These are phyloP conservation scores for Neltuma alba DNA, from an alignment of 306 rosid genomes.

Conservation along the genomic window DNA sequence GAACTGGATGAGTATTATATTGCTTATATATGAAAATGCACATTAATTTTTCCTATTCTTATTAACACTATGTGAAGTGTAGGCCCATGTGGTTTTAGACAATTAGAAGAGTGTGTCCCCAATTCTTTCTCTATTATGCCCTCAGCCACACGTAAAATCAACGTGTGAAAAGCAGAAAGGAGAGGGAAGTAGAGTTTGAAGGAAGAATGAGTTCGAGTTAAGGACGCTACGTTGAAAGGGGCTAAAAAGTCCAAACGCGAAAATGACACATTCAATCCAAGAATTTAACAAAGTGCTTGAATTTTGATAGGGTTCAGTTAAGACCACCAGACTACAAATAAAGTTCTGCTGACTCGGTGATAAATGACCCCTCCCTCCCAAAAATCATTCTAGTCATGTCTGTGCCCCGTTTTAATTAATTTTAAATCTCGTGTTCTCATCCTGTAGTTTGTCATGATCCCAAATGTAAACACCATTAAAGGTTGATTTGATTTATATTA, in stretches of 20 bases:
- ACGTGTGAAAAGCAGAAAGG: conserved; percentile 1
- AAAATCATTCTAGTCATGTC: background rate
- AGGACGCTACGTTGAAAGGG: conserved; percentile 11
- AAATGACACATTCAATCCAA: background rate
- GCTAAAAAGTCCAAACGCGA: background rate
- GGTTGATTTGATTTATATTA: background rate
- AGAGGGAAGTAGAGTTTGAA: background rate
- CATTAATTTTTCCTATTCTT: no score
- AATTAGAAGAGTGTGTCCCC: no score
- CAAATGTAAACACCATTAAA: background rate
- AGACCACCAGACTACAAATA: background rate
- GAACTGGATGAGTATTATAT: no score
- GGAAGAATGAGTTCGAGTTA: background rate
- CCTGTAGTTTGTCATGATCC: background rate
- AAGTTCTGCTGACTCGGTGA: background rate
- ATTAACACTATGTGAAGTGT: no score
- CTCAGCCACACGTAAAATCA: background rate
- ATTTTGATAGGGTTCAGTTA: background rate
- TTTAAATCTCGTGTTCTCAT: background rate
- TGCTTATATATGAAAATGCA: no score
- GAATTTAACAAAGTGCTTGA: background rate
- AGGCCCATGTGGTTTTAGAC: no score
- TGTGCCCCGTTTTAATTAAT: background rate
- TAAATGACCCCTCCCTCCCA: background rate
- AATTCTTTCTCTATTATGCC: no score